A percentile compares a stretch with the other conserved stretches of the same genome.
Conservation (phyloP, 768 basidiomycete genomes). For the Russula olivacea region DNA sequence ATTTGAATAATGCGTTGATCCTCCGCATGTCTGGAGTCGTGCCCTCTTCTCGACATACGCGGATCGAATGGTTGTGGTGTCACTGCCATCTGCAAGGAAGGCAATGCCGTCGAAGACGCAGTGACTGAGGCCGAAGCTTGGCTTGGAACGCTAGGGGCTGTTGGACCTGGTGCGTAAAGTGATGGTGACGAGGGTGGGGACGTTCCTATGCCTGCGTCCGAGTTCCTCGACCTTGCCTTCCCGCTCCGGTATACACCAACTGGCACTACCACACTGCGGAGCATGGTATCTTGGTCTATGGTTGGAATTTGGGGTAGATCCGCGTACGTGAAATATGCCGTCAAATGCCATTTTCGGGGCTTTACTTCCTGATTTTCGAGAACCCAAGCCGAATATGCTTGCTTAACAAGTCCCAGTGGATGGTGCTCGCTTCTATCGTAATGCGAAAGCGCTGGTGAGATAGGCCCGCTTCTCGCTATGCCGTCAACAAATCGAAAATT, state of each 20-base stretch:
- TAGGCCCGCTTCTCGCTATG: constrained; percentile 42
- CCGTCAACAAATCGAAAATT: constrained; percentile 50
- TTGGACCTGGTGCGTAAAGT: constrained; percentile 26
- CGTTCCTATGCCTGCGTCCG: constrained; percentile 29
- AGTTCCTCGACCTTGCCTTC: constrained; percentile 36
- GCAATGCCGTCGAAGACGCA: constrained; percentile 32
- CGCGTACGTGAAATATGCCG: constrained; percentile 40
- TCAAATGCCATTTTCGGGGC: constrained; percentile 63
- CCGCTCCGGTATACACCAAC: constrained; percentile 39
- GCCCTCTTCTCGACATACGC: constrained; percentile 29
- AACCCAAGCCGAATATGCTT: constrained; percentile 67
- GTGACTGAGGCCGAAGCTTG: constrained; percentile 18
- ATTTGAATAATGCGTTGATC: constrained; percentile 58
- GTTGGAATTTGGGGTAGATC: constrained; percentile 38
- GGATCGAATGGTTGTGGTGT: constrained; percentile 30
- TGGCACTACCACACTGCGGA: constrained; percentile 35
- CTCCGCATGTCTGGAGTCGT: constrained; percentile 43
- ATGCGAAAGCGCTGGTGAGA: constrained; percentile 52
- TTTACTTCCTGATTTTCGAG: constrained; percentile 38
- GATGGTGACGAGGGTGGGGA: constrained; percentile 27
- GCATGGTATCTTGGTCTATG: constrained; percentile 34
- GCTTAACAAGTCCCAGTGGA: constrained; percentile 57
- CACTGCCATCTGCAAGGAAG: constrained; percentile 38
- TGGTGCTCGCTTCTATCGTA: constrained; percentile 49
- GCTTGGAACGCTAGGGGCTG: constrained; percentile 22